Percentiles rank a stretch among this genome's conserved stretches.
These are phyloP conservation scores for Fusarium duplospermum DNA, from an alignment of 2,329 filamentous ascomycete genomes.

Conservation along the genomic window DNA sequence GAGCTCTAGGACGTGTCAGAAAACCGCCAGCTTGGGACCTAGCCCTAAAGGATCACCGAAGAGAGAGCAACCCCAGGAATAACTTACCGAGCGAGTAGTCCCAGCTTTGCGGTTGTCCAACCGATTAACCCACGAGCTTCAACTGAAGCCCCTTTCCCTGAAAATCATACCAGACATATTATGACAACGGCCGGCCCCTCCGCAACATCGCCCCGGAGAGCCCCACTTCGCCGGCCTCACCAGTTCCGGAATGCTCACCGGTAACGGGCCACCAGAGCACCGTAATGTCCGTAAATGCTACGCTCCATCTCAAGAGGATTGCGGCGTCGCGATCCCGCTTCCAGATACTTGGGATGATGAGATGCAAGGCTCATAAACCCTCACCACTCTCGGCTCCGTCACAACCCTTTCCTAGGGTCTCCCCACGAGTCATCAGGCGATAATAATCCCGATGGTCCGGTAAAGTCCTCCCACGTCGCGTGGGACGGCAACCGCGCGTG, in stretches of 20 bases:
- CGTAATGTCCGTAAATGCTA: conserved; percentile 8
- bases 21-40: conserved; percentile 7
- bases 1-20: neutral
- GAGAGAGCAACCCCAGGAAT: neutral
- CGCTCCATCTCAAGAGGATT: conserved; percentile 11
- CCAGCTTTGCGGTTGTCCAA: conserved; percentile 5
- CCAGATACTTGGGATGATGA: neutral
- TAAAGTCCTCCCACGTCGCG: neutral
- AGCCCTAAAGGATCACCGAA: conserved; percentile 9
- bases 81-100: neutral
- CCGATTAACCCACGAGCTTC: neutral
- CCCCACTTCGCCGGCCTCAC: conserved; percentile 15
- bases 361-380: neutral
- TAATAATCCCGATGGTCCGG: neutral
- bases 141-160: neutral
- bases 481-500: neutral
- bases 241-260: conserved; percentile 1
- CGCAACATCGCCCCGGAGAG: neutral
- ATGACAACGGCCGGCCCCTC: neutral
- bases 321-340: conserved; percentile 7
- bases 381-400: neutral
- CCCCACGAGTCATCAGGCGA: neutral
- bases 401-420: neutral
- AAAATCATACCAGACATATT: conserved; percentile 10
- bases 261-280: neutral